These are phyloP conservation scores for Curvularia lunata DNA, from an alignment of 2,329 filamentous ascomycete species.

Conservation along the genomic window DNA sequence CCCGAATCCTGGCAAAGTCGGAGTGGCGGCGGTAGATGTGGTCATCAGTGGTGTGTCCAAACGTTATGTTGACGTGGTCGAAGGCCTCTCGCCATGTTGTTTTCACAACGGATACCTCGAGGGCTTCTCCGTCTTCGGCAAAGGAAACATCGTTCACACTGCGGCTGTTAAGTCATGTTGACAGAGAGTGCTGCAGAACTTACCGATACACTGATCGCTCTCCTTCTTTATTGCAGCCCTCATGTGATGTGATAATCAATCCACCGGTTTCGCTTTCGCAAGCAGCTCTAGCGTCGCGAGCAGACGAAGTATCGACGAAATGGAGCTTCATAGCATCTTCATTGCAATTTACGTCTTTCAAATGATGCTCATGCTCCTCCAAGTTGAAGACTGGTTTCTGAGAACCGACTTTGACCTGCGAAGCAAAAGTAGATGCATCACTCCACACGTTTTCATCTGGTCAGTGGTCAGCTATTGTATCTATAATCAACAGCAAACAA, in stretches of 20 bases:
- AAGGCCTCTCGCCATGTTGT: constrained; percentile 41
- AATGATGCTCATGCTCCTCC: constrained; percentile 47
- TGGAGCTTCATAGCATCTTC: constrained; percentile 35
- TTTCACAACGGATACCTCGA: constrained; percentile 36
- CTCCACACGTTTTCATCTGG: constrained; percentile 34
- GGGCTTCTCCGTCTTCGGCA: constrained; percentile 31
- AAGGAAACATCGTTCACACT: constrained; percentile 34
- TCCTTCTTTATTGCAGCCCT: constrained; percentile 46
- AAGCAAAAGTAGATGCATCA: constrained; percentile 41
- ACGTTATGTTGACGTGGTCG: constrained; percentile 37
- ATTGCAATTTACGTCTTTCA: constrained; percentile 39
- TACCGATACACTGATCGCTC: constrained; percentile 46
- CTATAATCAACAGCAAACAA: neutral
- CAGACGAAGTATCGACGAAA: constrained; percentile 35
- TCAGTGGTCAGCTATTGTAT: constrained; percentile 5
- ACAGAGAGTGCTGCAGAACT: constrained; percentile 4
- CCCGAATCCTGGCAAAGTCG: constrained; percentile 30
- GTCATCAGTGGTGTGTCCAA: constrained; percentile 41
- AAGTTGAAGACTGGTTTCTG: constrained; percentile 43
- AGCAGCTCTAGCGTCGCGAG: constrained; percentile 36
- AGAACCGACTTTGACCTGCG: constrained; percentile 42
- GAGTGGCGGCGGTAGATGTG: constrained; percentile 40
- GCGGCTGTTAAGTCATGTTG: neutral
- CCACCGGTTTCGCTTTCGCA: constrained; percentile 31
- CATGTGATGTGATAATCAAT: constrained; percentile 49